Conservation (phyloP, 2,329 filamentous ascomycete species). For the Trichoderma sp. region DNA sequence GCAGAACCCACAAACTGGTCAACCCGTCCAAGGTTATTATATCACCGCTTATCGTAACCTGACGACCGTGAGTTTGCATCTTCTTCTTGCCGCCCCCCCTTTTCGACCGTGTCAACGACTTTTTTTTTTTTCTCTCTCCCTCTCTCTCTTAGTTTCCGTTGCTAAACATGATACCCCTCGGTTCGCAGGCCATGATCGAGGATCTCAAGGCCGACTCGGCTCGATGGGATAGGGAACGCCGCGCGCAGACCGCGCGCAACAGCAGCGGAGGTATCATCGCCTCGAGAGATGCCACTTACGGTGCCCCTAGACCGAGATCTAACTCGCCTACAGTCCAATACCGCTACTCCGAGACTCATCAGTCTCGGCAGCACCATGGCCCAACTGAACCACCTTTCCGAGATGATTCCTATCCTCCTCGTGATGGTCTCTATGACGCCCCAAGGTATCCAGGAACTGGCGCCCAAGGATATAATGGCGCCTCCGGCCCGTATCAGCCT, state of each 20-base stretch:
- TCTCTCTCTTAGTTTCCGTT: too few species aligned
- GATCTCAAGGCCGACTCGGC: constrained; percentile 60
- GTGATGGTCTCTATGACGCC: constrained; percentile 42
- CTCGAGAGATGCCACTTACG: constrained; percentile 48
- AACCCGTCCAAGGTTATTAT: constrained; percentile 68
- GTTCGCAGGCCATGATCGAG: constrained; percentile 57
- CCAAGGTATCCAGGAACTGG: constrained; percentile 52
- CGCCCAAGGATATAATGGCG: constrained; percentile 48
- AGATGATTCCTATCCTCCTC: constrained; percentile 36
- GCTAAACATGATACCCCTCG: background rate
- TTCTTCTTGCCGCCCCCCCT: background rate
- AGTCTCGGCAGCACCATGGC: constrained; percentile 48
- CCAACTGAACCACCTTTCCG: constrained; percentile 41
- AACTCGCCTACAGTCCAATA: constrained; percentile 59
- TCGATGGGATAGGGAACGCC: constrained; percentile 59
- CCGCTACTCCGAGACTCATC: constrained; percentile 52
- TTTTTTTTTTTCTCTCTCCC: too few species aligned
- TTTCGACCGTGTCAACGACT: background rate
- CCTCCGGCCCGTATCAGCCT: constrained; percentile 35
- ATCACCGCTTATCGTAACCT: constrained; percentile 77
- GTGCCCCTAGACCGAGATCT: constrained; percentile 50
- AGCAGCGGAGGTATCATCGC: constrained; percentile 56
- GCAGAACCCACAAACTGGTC: constrained; percentile 54
- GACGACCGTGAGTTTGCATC: constrained; percentile 60
- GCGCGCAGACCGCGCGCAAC: constrained; percentile 52